Evolutionary conservation across 108 stramenopile species (phyloP), one percentile per base, ranked within the genome.

Genomic region (Cyclotella cryptica): DNA sequence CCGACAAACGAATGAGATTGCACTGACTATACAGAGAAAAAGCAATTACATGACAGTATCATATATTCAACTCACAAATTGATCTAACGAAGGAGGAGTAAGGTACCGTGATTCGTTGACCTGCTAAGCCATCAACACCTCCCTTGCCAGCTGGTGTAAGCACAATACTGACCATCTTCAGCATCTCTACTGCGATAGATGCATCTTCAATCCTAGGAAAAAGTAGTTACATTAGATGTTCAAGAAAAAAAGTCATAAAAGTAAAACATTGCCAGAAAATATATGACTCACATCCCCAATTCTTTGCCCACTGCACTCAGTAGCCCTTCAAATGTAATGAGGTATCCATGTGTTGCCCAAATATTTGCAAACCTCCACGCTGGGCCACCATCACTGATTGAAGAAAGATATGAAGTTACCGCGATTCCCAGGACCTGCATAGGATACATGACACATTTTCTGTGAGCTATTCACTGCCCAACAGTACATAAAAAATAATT

Each of bases 281-380:
- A 15, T 13, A 26, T 22, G 7, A 66, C 65, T 66, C 22, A 47
- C 65, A 66, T 96, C 18, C 92, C 92, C 30, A 92, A 66, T 69
- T 96, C 96, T 69, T 96, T 94, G 17, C 96, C 96, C 12, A 92
- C 93, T 44, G 96, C 90, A 76, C 85, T 86, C 42, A 96, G 70
- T 11, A 96, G 80, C 13, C 96, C 96, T 77, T 96, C 96, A 70
- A 92, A 96, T 51, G 89, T 88, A 52, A 93, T 81, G 49, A 96
- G 76, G 75, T 87, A 96, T 39, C 96, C 96, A 77, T 96, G 92
- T 43, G 77, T 66, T 29, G 60, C 74, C 96, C 96, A 96, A 10
- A 88, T 45, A 22, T 60, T 57, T 4, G 77, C 76, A 46, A 35
- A 82, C 66, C 54, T 83, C 66, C 70, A 66, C 22, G 85, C 90